These are phyloP conservation scores for Diaporthe capsici DNA, from an alignment of 2,329 filamentous ascomycete genomes.

Conservation along the genomic window DNA sequence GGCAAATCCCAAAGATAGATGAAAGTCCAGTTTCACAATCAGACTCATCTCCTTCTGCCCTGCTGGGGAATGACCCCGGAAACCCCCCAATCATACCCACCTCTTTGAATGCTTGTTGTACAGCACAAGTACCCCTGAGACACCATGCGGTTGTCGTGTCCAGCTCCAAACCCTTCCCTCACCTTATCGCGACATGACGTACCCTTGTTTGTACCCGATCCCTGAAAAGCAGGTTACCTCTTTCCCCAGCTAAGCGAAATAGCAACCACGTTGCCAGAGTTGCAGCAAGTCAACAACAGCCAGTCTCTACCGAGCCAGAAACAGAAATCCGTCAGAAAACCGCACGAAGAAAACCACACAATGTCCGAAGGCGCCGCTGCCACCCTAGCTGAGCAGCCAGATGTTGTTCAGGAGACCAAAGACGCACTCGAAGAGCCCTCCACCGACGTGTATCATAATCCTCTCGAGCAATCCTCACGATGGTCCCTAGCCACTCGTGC, in stretches of 20 bases:
- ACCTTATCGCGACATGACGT: constrained; percentile 16
- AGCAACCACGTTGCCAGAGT: constrained; percentile 17
- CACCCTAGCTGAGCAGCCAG: constrained; percentile 39
- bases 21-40: background rate
- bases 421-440: constrained; percentile 34
- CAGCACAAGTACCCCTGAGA: background rate
- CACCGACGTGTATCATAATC: constrained; percentile 56
- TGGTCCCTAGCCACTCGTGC: constrained; percentile 60
- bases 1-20: background rate
- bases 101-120: background rate
- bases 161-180: background rate
- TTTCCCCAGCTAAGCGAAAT: constrained; percentile 3
- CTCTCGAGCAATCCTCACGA: constrained; percentile 58
- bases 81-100: background rate
- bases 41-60: background rate
- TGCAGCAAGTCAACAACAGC: constrained; percentile 3
- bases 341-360: constrained; percentile 5
- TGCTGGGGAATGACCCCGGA: background rate
- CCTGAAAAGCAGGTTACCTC: background rate
- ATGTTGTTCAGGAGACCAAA: constrained; percentile 33
- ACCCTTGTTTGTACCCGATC: constrained; percentile 16
- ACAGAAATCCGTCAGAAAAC: background rate
- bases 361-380: constrained; percentile 40
- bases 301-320: constrained; percentile 15
- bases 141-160: background rate